Evolutionary conservation across 331 rosid genomes (phyloP).

Genomic region (Malus hybrid): DNA sequence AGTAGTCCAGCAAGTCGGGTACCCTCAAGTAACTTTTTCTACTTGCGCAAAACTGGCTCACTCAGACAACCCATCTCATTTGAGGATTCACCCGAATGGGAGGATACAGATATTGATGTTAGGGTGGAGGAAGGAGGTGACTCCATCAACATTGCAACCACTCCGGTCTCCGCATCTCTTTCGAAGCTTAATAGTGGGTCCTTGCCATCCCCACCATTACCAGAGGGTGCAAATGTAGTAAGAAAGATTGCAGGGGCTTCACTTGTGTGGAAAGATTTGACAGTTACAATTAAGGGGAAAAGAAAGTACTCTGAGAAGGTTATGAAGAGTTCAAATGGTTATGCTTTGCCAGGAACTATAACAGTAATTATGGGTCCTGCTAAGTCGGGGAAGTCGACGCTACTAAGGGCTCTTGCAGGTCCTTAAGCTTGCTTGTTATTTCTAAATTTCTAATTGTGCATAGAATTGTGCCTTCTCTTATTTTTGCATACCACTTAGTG

Average conservation of each 20-base stretch:
- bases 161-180: constrained; percentile 85
- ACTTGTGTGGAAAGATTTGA: constrained; percentile 92
- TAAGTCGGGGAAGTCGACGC: constrained; percentile 91
- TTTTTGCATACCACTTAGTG: constrained; percentile 20
- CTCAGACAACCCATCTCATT: constrained; percentile 93
- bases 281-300: constrained; percentile 82
- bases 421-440: constrained; percentile 12
- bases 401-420: constrained; percentile 91
- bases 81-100: constrained; percentile 99
- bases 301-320: constrained; percentile 92
- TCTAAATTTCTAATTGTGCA: constrained; percentile 9
- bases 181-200: constrained; percentile 87
- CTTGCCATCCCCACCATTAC: constrained; percentile 76
- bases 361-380: constrained; percentile 98
- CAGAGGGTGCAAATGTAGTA: constrained; percentile 53
- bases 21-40: constrained; percentile 96
- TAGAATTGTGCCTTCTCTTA: not conserved
- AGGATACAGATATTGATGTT: constrained; percentile 68
- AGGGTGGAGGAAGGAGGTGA: constrained; percentile 92
- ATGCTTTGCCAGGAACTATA: constrained; percentile 94
- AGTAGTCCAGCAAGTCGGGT: constrained; percentile 98
- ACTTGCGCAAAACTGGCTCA: constrained; percentile 90
- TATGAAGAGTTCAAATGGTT: constrained; percentile 92
- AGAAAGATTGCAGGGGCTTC: constrained; percentile 83
- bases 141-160: constrained; percentile 59